Evolutionary conservation across 345 rosid genomes (phyloP).

Genomic region (Noccaea bulbosa): DNA sequence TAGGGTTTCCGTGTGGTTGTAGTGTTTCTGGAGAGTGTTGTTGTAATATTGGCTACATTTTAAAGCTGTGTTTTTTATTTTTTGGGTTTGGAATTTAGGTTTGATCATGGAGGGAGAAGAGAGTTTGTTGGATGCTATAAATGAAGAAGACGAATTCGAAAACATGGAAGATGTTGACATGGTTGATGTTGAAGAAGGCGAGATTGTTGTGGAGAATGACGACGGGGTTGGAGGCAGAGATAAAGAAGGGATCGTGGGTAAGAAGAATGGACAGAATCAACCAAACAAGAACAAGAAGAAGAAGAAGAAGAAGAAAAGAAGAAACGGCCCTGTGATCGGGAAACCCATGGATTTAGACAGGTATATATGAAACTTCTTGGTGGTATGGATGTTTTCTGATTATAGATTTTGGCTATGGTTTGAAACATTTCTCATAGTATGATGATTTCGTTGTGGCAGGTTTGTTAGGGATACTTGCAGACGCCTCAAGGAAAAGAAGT

Average conservation of each 20-base stretch:
- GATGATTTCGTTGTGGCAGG: conserved; percentile 50
- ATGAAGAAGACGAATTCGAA: conserved; percentile 53
- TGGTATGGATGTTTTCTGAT: too few relatives aligned
- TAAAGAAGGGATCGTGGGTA: conserved; percentile 44
- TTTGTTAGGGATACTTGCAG: conserved; percentile 83
- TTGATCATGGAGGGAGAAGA: conserved; percentile 65
- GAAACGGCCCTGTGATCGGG: conserved; percentile 45
- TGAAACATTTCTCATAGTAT: background rate
- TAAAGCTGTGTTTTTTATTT: conserved; percentile 19
- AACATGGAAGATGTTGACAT: conserved; percentile 68
- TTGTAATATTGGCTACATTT: background rate
- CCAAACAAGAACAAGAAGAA: conserved; percentile 54
- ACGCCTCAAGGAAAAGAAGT: conserved; percentile 83
- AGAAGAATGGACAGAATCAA: conserved; percentile 43
- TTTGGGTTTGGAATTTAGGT: conserved; percentile 17
- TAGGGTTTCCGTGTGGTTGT: conserved; percentile 4
- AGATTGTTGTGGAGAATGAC: conserved; percentile 56
- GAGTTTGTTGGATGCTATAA: conserved; percentile 56
- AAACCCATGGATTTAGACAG: conserved; percentile 63
- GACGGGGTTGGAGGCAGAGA: conserved; percentile 36
- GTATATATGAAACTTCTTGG: conserved; percentile 24
- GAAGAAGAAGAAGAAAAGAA: conserved; percentile 55
- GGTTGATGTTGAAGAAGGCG: conserved; percentile 91
- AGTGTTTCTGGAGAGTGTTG: background rate
- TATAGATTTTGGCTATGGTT: background rate